Conservation (phyloP, 139 green algal genomes). For the Chlorella sorokiniana region DNA sequence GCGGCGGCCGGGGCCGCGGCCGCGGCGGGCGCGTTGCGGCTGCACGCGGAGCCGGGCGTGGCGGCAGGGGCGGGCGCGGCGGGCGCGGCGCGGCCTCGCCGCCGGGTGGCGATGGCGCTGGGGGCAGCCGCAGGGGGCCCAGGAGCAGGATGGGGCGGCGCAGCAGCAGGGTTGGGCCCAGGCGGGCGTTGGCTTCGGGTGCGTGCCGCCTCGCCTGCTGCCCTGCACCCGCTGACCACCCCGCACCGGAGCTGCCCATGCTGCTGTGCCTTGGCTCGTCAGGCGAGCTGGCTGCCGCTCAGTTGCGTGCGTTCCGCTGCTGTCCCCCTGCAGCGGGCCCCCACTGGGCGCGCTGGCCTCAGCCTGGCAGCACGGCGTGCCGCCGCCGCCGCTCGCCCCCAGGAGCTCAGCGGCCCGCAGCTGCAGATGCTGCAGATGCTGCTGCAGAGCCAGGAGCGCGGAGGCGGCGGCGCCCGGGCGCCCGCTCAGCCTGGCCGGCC, state of each 20-base stretch:
- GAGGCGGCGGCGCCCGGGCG: not conserved
- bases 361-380: not conserved
- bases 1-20: not conserved
- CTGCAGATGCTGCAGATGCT: conserved; percentile 19
- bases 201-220: no score
- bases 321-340: not conserved
- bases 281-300: no score
- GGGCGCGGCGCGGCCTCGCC: no score
- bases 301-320: not conserved
- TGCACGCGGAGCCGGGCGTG: not conserved
- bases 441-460: not conserved
- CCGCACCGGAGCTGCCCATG: no score
- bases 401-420: not conserved
- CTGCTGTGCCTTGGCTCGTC: no score
- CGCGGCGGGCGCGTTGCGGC: not conserved
- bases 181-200: no score
- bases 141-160: no score
- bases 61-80: not conserved
- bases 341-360: not conserved
- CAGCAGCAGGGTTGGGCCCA: no score
- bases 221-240: no score
- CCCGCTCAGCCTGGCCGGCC: not conserved
- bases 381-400: not conserved
- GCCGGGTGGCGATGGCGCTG: no score
- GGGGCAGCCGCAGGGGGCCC: no score